Evolutionary conservation across 108 stramenopile species (phyloP), one percentile per base, ranked within the genome.

Genomic region (Seminavis robusta): DNA sequence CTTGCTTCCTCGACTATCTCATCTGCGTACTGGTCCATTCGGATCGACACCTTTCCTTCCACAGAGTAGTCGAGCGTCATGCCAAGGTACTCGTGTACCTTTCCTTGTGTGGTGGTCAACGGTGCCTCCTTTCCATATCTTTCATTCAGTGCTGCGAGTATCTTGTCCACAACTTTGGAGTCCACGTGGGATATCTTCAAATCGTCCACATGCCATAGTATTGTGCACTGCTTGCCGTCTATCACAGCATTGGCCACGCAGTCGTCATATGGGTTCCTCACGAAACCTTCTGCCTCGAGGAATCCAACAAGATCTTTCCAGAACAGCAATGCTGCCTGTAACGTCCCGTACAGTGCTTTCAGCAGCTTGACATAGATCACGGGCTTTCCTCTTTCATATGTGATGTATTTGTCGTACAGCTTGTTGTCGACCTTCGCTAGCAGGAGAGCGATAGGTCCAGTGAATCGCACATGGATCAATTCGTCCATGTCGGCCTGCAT

Each of bases 201-300:
- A 33, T 77, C 78, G 37, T 79, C 75, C 0, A 71, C 75, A 55
- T 72, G 67, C 70, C 70, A 77, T 4, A 29, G 4, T 0, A 74
- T 41, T 16, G 72, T 66, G 33, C 47, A 56, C 26, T 73, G 72
- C 16, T 42, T 42, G 10, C 72, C 71, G 13, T 69, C 39, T 8
- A 63, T 33, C 25, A 49, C 30, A 33, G 67, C 63, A 61, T 74
- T 74, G 16, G 44, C 33, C 9, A 67, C 48, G 48, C 73, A 74
- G 23, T 27, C n/a, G 40, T 74, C 73, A 47, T 67, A 69, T 16
- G 55, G 61, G 29, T 75, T 75, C 4, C 27, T 4, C 30, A 21
- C 34, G 32, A 70, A 76, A 1, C 73, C 73, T 29, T 6, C n/a
- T 7, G 30, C 52, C 33, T 52, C 21, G 11, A 51, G 23, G 17